Evolutionary conservation across 345 rosid species (phyloP), one percentile per base, ranked within the genome.

Genomic region (Clarkia xantiana): DNA sequence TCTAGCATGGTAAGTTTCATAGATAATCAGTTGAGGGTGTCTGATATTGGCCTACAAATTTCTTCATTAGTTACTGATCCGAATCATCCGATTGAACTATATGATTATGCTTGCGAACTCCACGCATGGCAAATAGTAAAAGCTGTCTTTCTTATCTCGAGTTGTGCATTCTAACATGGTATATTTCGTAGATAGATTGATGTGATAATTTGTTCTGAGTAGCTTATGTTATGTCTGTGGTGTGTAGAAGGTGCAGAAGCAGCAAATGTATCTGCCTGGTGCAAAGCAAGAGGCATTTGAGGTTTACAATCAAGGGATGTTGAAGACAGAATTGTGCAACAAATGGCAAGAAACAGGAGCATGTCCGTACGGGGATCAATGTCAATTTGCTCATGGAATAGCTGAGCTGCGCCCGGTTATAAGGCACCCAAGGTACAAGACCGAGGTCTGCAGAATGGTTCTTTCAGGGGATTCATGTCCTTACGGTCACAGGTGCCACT

Each of bases 291-390:
- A 71, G 60, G 72, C 78, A 5, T 42, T 70, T 39, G 93, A 81
- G 45, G 81, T 76, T 8, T 81, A 73, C 71, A 80, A 72, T 58
- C 94, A 86, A 69, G 98, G 98, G 52, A 78, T 67, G 94, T 57
- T 52, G 57, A 86, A 84, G 77, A 91, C 96, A 34, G 96, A 91
- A 73, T 75, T 91, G 0, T 86, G 96, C 77, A 82, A 91, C 79
- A 91, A 86, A 53, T 91, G 98, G 98, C 85, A 91, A 66, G 82
- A 84, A 75, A 86, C 81, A 0, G 90, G 95, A n/a, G 47, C 70
- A n/a, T 86, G 96, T 50, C 84, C 86, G 9, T 84, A 86, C 51
- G 79, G 76, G 4, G 73, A 75, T 18, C 68, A 74, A 57, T 91
- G 94, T 62, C 94, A 80, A 53, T 91, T 86, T 45, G 98, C 98